phyloP scores from a whole-genome alignment of 148 eudicot species.

The Pharnaceum exiguum region DNA sequence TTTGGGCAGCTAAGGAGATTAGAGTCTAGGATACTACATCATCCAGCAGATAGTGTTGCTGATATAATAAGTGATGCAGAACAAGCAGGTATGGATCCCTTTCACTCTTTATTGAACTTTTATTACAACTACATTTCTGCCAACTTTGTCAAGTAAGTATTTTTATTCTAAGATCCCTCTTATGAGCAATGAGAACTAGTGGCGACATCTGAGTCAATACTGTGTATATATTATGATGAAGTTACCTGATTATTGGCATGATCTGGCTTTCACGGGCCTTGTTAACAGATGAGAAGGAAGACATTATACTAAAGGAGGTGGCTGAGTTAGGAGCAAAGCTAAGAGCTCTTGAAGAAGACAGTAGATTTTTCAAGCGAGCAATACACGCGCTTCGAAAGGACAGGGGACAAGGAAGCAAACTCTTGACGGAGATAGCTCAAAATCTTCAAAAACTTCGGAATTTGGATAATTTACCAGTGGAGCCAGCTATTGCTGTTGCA shows the following conservation, averaged over 20 bases:
- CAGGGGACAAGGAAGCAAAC: conserved; percentile 44
- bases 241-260: too few species aligned
- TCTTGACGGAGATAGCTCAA: conserved; percentile 54
- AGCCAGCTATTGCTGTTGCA: conserved; percentile 19
- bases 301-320: conserved; percentile 36
- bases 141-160: too few species aligned
- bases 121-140: too few species aligned
- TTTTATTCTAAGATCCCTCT: too few species aligned
- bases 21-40: conserved; percentile 30
- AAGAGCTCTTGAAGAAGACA: conserved; percentile 55
- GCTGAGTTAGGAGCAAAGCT: conserved; percentile 43
- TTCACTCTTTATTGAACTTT: too few species aligned
- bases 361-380: conserved; percentile 53
- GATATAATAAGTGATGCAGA: conserved; percentile 13
- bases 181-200: too few species aligned
- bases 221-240: too few species aligned
- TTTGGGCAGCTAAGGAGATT: conserved; percentile 37
- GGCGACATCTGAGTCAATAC: too few species aligned
- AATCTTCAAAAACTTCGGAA: conserved; percentile 48
- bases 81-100: conserved; percentile 20
- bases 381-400: conserved; percentile 56
- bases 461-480: conserved; percentile 13
- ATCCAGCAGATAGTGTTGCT: conserved; percentile 11
- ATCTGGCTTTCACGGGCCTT: too few species aligned
- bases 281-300: conserved; percentile 30